phyloP scores from a whole-genome alignment of 768 basidiomycete species.

The Lactifluus pinguis region DNA sequence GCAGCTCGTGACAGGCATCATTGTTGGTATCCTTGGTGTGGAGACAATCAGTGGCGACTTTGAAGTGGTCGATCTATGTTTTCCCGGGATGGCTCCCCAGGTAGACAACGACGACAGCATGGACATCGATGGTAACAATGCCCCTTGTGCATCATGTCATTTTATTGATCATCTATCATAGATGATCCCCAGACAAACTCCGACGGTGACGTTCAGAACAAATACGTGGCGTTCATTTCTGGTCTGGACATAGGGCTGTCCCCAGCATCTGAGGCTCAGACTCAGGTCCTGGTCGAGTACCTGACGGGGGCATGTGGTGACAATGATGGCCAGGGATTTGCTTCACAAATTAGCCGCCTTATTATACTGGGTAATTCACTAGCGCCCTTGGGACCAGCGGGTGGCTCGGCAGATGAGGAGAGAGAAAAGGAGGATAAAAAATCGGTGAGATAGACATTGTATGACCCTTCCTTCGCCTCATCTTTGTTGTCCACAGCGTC shows the following conservation, averaged over 20 bases:
- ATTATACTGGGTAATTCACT: constrained; percentile 90
- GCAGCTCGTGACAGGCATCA: constrained; percentile 81
- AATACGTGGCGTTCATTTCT: constrained; percentile 81
- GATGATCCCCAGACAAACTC: background rate
- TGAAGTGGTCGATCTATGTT: constrained; percentile 85
- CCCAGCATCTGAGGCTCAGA: constrained; percentile 56
- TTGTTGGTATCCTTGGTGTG: constrained; percentile 82
- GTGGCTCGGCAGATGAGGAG: constrained; percentile 26
- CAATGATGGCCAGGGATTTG: constrained; percentile 49
- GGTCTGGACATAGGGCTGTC: constrained; percentile 72
- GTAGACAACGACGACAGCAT: constrained; percentile 34
- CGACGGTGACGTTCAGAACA: constrained; percentile 25
- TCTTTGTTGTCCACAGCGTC: constrained; percentile 36
- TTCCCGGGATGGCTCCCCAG: constrained; percentile 73
- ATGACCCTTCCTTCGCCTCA: background rate
- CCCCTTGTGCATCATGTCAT: background rate
- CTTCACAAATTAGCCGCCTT: constrained; percentile 70
- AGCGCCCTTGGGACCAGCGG: constrained; percentile 37
- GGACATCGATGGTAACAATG: constrained; percentile 59
- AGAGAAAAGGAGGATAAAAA: constrained; percentile 38
- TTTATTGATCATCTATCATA: constrained; percentile 8
- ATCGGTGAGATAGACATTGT: constrained; percentile 32
- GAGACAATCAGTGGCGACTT: constrained; percentile 89
- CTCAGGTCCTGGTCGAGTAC: constrained; percentile 87
- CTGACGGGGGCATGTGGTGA: constrained; percentile 78